These are phyloP conservation scores for Aureobasidium sp. DNA, from an alignment of 2,329 filamentous ascomycete genomes.

Conservation along the genomic window DNA sequence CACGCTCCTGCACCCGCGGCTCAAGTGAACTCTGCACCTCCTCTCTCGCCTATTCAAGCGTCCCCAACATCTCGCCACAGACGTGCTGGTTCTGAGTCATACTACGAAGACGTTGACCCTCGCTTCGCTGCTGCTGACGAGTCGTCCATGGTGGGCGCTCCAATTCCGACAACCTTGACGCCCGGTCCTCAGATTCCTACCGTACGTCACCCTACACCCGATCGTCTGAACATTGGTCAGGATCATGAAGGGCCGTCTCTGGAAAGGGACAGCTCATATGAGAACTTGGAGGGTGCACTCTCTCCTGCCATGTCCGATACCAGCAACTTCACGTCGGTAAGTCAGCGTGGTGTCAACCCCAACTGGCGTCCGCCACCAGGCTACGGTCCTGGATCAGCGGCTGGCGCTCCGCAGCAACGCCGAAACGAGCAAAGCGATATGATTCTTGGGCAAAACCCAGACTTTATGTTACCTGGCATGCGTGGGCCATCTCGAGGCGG, in stretches of 20 bases:
- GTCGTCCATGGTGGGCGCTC: constrained; percentile 20
- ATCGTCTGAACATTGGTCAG: background rate
- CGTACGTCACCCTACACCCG: constrained; percentile 14
- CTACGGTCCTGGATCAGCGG: constrained; percentile 6
- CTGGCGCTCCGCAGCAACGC: constrained; percentile 31
- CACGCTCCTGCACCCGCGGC: constrained; percentile 15
- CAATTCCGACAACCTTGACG: constrained; percentile 12
- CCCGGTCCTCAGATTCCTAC: constrained; percentile 18
- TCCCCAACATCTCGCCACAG: constrained; percentile 22
- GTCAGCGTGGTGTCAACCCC: constrained; percentile 79
- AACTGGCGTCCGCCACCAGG: constrained; percentile 60
- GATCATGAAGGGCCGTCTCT: constrained; percentile 19
- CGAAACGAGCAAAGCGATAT: constrained; percentile 53
- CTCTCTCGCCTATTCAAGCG: constrained; percentile 21
- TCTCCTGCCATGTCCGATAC: constrained; percentile 67
- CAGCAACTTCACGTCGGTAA: constrained; percentile 83
- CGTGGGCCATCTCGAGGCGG: constrained; percentile 23
- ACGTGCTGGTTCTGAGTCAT: constrained; percentile 43
- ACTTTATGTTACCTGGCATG: constrained; percentile 63
- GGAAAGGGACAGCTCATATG: constrained; percentile 44
- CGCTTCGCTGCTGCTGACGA: constrained; percentile 59
- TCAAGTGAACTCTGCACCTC: constrained; percentile 18
- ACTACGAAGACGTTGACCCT: constrained; percentile 92
- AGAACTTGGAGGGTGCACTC: constrained; percentile 55
- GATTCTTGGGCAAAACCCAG: constrained; percentile 70